Conservation (phyloP, 176 grass and related monocot species). For the Triticum urartu region DNA sequence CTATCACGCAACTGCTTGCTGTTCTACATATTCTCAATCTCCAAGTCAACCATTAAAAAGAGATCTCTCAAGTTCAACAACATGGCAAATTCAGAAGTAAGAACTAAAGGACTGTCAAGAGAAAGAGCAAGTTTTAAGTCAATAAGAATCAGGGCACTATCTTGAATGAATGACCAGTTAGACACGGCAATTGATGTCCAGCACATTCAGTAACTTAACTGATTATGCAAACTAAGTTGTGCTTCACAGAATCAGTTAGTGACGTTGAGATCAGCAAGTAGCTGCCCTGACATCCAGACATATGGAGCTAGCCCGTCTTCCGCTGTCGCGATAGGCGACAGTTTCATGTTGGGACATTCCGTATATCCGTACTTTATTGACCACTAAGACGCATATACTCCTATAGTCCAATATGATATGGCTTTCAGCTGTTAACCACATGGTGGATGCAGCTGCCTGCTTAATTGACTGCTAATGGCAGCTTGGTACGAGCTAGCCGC, state of each 20-base stretch:
- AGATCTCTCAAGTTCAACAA: neutral
- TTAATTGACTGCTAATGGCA: neutral
- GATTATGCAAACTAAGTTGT: neutral
- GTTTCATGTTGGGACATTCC: neutral
- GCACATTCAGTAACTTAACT: neutral
- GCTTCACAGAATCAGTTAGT: neutral
- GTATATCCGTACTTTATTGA: constrained; percentile 15
- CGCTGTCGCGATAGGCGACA: neutral
- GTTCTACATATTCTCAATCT: neutral
- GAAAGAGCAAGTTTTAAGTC: too few species aligned
- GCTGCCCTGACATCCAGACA: constrained; percentile 26
- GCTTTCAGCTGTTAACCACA: constrained; percentile 13
- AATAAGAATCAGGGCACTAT: too few species aligned
- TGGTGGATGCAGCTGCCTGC: neutral
- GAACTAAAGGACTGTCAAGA: too few species aligned
- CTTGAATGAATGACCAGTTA: too few species aligned
- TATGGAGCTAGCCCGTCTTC: constrained; percentile 14
- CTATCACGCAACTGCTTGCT: neutral
- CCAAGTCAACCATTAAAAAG: neutral
- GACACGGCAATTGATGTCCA: neutral
- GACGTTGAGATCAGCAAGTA: constrained; percentile 34
- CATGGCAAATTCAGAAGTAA: neutral
- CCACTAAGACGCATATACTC: neutral
- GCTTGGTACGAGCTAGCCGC: constrained; percentile 6
- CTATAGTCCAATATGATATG: too few species aligned